These are phyloP conservation scores for Oryza coarctata DNA, from an alignment of 176 grass and related monocot species.

Conservation along the genomic window DNA sequence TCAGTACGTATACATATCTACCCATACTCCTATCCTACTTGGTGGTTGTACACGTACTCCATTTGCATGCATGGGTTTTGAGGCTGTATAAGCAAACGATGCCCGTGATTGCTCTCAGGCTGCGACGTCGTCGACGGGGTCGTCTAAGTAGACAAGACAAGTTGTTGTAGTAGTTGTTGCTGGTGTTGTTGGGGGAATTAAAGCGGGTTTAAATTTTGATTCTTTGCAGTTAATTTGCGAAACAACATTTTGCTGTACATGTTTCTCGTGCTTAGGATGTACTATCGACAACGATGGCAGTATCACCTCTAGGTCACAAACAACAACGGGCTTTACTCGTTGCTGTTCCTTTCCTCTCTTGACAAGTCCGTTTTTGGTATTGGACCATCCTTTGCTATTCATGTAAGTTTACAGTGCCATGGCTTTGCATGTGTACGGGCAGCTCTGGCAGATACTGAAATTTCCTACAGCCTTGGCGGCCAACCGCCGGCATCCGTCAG, in stretches of 20 bases:
- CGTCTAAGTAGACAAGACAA: neutral
- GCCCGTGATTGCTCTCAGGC: neutral
- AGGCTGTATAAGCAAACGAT: neutral
- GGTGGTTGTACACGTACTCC: neutral
- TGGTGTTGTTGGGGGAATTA: neutral
- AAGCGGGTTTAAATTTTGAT: neutral
- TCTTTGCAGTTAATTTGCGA: neutral
- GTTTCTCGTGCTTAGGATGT: slow-evolving; percentile 32
- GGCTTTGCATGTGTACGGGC: neutral
- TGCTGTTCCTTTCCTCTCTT: neutral
- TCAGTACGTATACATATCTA: slow-evolving; percentile 34
- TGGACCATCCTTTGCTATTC: slow-evolving; percentile 3
- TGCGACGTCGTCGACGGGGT: too few species aligned
- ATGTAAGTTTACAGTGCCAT: slow-evolving; percentile 22
- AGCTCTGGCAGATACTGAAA: too few species aligned
- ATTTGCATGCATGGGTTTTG: neutral
- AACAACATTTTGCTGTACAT: neutral
- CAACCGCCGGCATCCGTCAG: neutral
- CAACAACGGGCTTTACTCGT: neutral
- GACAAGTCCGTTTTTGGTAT: slow-evolving; percentile 28
- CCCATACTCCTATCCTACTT: neutral
- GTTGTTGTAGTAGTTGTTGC: too few species aligned
- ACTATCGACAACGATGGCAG: neutral
- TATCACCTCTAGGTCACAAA: neutral
- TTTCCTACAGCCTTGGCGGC: too few species aligned